phyloP scores from a whole-genome alignment of 768 basidiomycete genomes.

The Trametes sanguinea region DNA sequence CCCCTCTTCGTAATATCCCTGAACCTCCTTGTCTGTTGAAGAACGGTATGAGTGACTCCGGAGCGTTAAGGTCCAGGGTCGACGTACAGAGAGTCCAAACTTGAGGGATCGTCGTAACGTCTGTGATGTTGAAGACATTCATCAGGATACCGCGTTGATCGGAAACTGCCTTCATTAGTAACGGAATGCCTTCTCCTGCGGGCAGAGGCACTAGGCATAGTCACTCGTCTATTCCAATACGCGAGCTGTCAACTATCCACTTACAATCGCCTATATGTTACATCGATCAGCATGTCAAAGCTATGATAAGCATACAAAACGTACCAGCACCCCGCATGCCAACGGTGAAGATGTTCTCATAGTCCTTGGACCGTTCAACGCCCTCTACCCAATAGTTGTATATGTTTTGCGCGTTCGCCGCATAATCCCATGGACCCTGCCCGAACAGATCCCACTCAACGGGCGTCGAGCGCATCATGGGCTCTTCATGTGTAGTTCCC shows the following conservation, averaged over 20 bases:
- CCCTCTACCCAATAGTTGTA: constrained; percentile 65
- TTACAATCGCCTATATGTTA: constrained; percentile 46
- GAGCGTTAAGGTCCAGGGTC: too few relatives aligned
- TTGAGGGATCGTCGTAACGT: constrained; percentile 58
- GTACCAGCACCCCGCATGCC: constrained; percentile 61
- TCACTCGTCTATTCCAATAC: neutral
- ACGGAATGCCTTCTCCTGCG: constrained; percentile 48
- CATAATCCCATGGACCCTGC: constrained; percentile 63
- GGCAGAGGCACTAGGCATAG: constrained; percentile 48
- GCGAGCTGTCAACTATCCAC: neutral
- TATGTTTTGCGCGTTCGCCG: constrained; percentile 53
- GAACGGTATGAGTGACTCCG: neutral
- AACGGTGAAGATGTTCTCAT: constrained; percentile 64
- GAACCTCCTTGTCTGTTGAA: constrained; percentile 54
- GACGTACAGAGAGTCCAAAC: constrained; percentile 62
- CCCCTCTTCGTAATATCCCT: constrained; percentile 65
- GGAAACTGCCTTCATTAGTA: constrained; percentile 55
- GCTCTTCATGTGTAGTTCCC: constrained; percentile 76
- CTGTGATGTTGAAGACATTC: constrained; percentile 48
- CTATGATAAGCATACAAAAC: neutral
- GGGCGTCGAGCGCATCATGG: constrained; percentile 72
- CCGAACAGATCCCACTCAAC: constrained; percentile 63
- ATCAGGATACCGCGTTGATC: constrained; percentile 62
- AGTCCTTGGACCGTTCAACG: constrained; percentile 55
- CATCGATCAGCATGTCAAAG: too few relatives aligned